Base-by-base conservation (phyloP, 2,329 filamentous ascomycete genomes). In the Calonectria hawksworthii region DNA sequence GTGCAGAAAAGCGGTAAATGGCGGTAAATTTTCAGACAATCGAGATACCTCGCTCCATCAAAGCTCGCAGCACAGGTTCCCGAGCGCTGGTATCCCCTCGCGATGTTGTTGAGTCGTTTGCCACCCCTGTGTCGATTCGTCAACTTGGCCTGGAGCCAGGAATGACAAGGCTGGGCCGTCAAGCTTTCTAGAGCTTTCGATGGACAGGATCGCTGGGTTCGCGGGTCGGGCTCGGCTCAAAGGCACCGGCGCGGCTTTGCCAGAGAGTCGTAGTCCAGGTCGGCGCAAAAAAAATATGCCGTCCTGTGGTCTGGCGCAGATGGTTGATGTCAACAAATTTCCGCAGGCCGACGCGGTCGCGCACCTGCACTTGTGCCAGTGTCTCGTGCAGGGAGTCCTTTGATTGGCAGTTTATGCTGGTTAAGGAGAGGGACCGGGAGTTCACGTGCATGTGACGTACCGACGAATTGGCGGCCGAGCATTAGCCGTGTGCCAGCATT, bases 301-400 rank as follows among this genome's bases (percentile, higher is more conserved):
- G 54, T 65, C 52, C 71, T 69, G 73, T 76, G 74, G 73, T 80
- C 75, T 68, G 71, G 78, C 72, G 73, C 74, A 78, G 64, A 73
- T 75, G 74, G 80, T 79, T 80, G 78, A 75, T 81, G 80, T 81
- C 80, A 81, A 81, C 80, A 81, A 81, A 81, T 79, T 81, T 79
- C 56, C 77, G 74, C 70, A 76, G 75, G 74, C 56, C 72, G 74
- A 80, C 78, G 77, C 78, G 70, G 74, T 71, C 74, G 77, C 74
- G 76, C 70, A 76, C 75, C 77, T 75, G 73, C 76, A 73, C 70
- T 78, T 75, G 75, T 66, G 75, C 76, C 74, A 75, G 65, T 28
- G 77, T 76, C 78, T 74, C 72, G 76, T 76, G 80, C 78, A 75
- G 54, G 47, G 26, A 47, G 61, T 23, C 41, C 67, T 81, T 74